A percentile compares a stretch with the other conserved stretches of the same genome.
Conservation (phyloP, 352 stramenopile genomes). For the Pythium aquatile region DNA sequence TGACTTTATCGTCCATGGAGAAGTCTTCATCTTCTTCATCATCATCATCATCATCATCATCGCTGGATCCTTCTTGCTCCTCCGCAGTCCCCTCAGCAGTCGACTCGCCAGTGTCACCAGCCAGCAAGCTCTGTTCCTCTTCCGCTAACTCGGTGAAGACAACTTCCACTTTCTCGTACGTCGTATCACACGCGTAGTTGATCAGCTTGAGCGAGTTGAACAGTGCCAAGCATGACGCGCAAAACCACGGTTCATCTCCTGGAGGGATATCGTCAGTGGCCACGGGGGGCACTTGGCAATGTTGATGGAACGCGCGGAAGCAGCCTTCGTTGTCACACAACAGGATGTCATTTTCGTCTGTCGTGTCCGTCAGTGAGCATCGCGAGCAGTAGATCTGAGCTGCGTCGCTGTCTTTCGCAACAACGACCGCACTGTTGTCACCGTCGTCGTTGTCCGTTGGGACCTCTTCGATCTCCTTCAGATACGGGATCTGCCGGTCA, state of each 20-base stretch:
- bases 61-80: slow-evolving; percentile 22
- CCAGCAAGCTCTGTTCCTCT: slow-evolving; percentile 27
- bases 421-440: not conserved
- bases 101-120: slow-evolving; percentile 10
- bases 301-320: slow-evolving; percentile 78
- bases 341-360: slow-evolving; percentile 79
- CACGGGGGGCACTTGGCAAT: slow-evolving; percentile 64
- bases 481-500: slow-evolving; percentile 53
- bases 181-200: slow-evolving; percentile 75
- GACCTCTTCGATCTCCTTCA: slow-evolving; percentile 32
- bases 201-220: slow-evolving; percentile 82
- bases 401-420: not conserved
- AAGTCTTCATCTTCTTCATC: slow-evolving; percentile 48
- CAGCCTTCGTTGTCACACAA: slow-evolving; percentile 77
- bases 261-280: slow-evolving; percentile 58
- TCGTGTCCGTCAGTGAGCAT: slow-evolving; percentile 61
- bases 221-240: slow-evolving; percentile 64
- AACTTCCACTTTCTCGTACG: slow-evolving; percentile 54
- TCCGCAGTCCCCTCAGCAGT: slow-evolving; percentile 9
- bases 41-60: slow-evolving; percentile 39
- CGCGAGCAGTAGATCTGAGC: slow-evolving; percentile 78
- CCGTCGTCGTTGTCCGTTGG: not conserved
- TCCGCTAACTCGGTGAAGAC: slow-evolving; percentile 51
- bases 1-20: slow-evolving; percentile 30
- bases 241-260: slow-evolving; percentile 79